Evolutionary conservation across 2,329 filamentous ascomycete species (phyloP), one percentile per base, ranked within the genome.

Genomic region (Ilyonectria sp.): DNA sequence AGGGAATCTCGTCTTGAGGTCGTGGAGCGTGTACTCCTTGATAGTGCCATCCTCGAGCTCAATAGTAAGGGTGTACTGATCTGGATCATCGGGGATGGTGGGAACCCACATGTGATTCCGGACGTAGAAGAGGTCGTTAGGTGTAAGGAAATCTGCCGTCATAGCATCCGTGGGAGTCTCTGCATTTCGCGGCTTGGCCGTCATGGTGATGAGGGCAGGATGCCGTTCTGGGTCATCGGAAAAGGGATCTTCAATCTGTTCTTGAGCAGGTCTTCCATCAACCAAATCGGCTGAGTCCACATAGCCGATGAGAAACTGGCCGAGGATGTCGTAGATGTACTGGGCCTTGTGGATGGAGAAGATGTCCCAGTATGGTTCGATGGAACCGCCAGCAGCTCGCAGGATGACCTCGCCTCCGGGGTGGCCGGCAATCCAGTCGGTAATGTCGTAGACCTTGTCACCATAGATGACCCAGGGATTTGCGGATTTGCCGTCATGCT

Each of bases 351-450:
- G 91, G 65, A 92, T 92, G 53, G 86, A 84, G 76, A 93, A 93
- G 60, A 93, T 91, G 66, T 91, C 83, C 91, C 91, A 93, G 79
- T 92, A 92, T 0, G 87, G 86, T 58, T 93, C 90, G 56, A 93
- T 87, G 61, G 86, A 87, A 43, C 87, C 86, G 4, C 91, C 91
- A 1, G 89, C 90, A 1, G 91, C 91, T 33, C 88, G 86, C 9
- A 92, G 82, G 65, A 93, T 93, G 15, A 93, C 89, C 59, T 91
- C 87, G 47, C 91, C 91, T 4, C 91, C 91, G 0, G 91, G 91
- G 74, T 93, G 91, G 1, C 86, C 89, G 1, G 84, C 81, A 23
- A 92, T 81, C 89, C 90, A 93, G 57, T 92, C 89, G 1, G 90
- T 92, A 59, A 93, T 92, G 74, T 93, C 88, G 82, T 92, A 93